A percentile compares a stretch with the other conserved stretches of the same genome.
These are phyloP conservation scores for Lycium ferocissimum DNA, from an alignment of 257 asterid genomes.

Conservation along the genomic window DNA sequence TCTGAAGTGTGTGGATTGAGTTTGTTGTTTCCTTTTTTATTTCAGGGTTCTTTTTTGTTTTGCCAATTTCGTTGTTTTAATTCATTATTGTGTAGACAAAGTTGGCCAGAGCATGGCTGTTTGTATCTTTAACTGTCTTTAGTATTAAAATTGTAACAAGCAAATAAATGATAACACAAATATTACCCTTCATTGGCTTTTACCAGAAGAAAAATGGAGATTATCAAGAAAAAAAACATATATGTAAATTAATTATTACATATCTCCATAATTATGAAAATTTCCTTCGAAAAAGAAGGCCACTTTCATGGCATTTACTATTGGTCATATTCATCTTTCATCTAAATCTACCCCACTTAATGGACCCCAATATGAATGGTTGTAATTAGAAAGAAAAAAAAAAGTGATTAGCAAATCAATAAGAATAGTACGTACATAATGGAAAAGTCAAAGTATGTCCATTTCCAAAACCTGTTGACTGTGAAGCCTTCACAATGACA, in stretches of 20 bases:
- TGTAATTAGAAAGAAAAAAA: too few relatives aligned
- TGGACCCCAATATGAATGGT: too few relatives aligned
- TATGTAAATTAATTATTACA: neutral
- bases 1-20: conserved; percentile 30
- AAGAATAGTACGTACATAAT: too few relatives aligned
- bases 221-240: neutral
- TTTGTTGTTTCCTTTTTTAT: conserved; percentile 14
- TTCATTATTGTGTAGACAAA: conserved; percentile 31
- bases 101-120: conserved; percentile 1
- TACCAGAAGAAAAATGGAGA: neutral
- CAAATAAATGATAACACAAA: conserved; percentile 8
- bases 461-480: too few relatives aligned
- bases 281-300: too few relatives aligned
- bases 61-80: neutral
- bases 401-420: too few relatives aligned
- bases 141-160: conserved; percentile 9
- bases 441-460: too few relatives aligned
- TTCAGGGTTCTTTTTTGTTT: neutral
- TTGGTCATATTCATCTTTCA: too few relatives aligned
- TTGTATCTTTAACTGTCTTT: neutral
- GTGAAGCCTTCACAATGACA: too few relatives aligned
- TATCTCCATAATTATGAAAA: neutral
- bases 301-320: too few relatives aligned
- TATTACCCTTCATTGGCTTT: conserved; percentile 1
- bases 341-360: too few relatives aligned